A percentile compares a stretch with the other conserved stretches of the same genome.
Evolutionary conservation across 345 rosid species (phyloP).

Genomic region (Arabidopsis suecica): DNA sequence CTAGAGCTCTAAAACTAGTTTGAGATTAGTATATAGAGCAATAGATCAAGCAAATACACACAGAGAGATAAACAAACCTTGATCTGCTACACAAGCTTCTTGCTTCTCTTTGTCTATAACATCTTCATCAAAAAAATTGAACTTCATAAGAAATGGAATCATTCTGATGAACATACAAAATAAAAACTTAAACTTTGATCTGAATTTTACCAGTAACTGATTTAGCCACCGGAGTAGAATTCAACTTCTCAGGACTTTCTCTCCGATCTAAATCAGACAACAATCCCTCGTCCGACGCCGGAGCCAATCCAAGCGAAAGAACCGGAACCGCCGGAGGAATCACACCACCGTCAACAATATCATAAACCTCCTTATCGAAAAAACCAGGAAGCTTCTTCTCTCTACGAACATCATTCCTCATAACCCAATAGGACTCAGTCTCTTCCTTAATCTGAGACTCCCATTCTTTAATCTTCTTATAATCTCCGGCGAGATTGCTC

Average conservation of each 20-base stretch:
- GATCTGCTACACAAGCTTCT: slow-evolving; percentile 43
- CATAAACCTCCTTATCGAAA: slow-evolving; percentile 92
- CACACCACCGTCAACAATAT: slow-evolving; percentile 70
- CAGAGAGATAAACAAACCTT: slow-evolving; percentile 35
- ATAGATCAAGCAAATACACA: slow-evolving; percentile 22
- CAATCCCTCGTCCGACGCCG: slow-evolving; percentile 57
- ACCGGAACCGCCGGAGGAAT: slow-evolving; percentile 38
- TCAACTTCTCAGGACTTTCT: slow-evolving; percentile 57
- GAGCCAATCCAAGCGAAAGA: slow-evolving; percentile 54
- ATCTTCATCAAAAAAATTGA: slow-evolving; percentile 11
- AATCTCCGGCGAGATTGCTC: slow-evolving; percentile 98
- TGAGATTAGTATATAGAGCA: not conserved
- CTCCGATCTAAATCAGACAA: slow-evolving; percentile 78
- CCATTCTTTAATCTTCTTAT: slow-evolving; percentile 96
- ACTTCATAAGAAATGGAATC: slow-evolving; percentile 6
- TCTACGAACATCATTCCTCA: slow-evolving; percentile 88
- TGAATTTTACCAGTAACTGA: slow-evolving; percentile 51
- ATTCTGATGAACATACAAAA: not conserved
- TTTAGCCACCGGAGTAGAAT: slow-evolving; percentile 48
- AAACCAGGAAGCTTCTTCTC: slow-evolving; percentile 93
- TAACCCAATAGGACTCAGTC: slow-evolving; percentile 90
- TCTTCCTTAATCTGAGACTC: slow-evolving; percentile 69
- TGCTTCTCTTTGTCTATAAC: slow-evolving; percentile 57
- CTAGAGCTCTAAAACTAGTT: not conserved
- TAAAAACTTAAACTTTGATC: not conserved